phyloP scores from a whole-genome alignment of 371 early-diverging fungal genomes.

The Rhizopus arrhizus region DNA sequence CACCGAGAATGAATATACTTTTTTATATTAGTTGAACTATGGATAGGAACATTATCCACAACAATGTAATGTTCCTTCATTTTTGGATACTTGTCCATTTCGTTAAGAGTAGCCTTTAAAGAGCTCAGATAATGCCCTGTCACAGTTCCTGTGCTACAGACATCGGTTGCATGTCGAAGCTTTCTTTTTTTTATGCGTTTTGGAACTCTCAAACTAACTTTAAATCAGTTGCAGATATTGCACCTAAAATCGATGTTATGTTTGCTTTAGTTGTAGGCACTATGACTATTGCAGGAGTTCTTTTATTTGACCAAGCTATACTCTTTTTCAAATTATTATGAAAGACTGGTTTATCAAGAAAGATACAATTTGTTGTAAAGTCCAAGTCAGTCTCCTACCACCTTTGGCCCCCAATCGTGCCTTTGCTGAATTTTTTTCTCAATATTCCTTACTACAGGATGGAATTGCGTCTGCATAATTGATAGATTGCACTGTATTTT shows the following conservation, averaged over 20 bases:
- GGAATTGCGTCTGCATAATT: slow-evolving; percentile 3
- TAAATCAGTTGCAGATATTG: background rate
- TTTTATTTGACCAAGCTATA: slow-evolving; percentile 6
- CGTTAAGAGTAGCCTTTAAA: slow-evolving; percentile 2
- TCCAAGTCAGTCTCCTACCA: slow-evolving; percentile 4
- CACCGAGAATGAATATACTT: too few species aligned
- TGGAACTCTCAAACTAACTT: background rate
- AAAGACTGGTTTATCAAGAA: background rate
- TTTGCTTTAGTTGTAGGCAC: slow-evolving; percentile 2
- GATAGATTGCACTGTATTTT: slow-evolving; percentile 1
- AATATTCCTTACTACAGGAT: background rate
- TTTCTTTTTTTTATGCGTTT: slow-evolving; percentile 8
- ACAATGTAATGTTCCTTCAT: too few species aligned
- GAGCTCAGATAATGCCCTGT: background rate
- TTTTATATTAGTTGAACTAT: too few species aligned
- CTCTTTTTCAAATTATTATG: background rate
- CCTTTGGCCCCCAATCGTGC: slow-evolving; percentile 5
- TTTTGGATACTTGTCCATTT: background rate
- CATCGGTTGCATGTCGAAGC: background rate
- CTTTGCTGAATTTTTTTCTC: slow-evolving; percentile 7
- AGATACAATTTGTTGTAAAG: slow-evolving; percentile 7
- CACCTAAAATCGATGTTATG: slow-evolving; percentile 6
- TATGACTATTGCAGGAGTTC: background rate
- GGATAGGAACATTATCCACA: too few species aligned
- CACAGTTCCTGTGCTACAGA: background rate